Percentiles rank a stretch among this genome's conserved stretches.
Evolutionary conservation across 192 early-diverging fungal species (phyloP).

Genomic region (Backusella liffmaniae): DNA sequence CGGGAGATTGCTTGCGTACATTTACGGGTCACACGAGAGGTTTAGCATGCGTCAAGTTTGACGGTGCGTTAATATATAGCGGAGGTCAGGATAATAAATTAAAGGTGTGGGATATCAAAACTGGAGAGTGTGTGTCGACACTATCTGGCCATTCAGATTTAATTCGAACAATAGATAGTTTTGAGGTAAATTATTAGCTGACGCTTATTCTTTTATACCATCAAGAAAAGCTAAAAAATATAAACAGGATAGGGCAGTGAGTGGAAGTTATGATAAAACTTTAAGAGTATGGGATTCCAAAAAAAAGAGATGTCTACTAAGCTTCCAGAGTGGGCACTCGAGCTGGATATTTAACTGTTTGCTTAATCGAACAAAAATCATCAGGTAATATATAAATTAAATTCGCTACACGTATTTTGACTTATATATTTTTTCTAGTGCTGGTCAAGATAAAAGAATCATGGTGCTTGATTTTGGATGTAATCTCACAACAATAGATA

Average conservation of each 20-base stretch:
- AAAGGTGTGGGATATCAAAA: slow-evolving; percentile 57
- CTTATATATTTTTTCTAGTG: slow-evolving; percentile 5
- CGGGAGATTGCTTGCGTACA: slow-evolving; percentile 64
- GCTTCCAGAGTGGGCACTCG: slow-evolving; percentile 61
- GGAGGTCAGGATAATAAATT: slow-evolving; percentile 83
- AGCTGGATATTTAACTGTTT: slow-evolving; percentile 97
- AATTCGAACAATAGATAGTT: slow-evolving; percentile 85
- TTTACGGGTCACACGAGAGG: slow-evolving; percentile 83
- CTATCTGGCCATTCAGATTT: slow-evolving; percentile 68
- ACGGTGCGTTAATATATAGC: slow-evolving; percentile 68
- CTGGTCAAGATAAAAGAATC: slow-evolving; percentile 46
- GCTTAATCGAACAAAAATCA: slow-evolving; percentile 69
- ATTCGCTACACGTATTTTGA: neutral
- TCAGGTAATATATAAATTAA: slow-evolving; percentile 21
- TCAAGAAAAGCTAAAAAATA: neutral
- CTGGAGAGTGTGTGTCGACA: slow-evolving; percentile 58
- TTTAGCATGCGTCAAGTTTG: slow-evolving; percentile 81
- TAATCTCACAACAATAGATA: slow-evolving; percentile 1
- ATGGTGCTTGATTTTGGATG: slow-evolving; percentile 40
- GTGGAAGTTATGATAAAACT: slow-evolving; percentile 89
- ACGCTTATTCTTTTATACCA: too few species aligned
- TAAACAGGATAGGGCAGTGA: slow-evolving; percentile 60
- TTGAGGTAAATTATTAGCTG: slow-evolving; percentile 38
- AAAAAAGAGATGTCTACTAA: slow-evolving; percentile 71
- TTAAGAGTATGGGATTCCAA: slow-evolving; percentile 92